These are phyloP conservation scores for Mortierella sp. DNA, from an alignment of 371 early-diverging fungal species.

Conservation along the genomic window DNA sequence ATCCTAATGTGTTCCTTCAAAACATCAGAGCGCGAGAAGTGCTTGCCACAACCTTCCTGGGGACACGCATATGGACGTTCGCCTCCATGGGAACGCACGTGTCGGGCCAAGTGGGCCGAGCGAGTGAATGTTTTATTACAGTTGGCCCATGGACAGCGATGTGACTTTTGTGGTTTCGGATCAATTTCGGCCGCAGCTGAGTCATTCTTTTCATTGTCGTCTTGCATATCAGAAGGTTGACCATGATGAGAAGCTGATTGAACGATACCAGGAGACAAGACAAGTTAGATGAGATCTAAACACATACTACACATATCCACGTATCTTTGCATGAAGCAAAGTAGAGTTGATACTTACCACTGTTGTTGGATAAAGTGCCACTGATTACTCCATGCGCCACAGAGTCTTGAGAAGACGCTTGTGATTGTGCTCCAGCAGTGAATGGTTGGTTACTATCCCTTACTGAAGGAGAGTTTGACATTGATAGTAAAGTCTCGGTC, in stretches of 20 bases:
- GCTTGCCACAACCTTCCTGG: conserved; percentile 52
- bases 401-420: neutral
- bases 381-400: neutral
- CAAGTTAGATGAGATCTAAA: neutral
- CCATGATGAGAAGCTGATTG: neutral
- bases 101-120: conserved; percentile 52
- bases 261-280: neutral
- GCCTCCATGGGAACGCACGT: conserved; percentile 57
- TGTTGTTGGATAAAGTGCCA: neutral
- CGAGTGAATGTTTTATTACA: conserved; percentile 56
- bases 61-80: conserved; percentile 53
- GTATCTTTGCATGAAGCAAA: neutral
- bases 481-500: neutral
- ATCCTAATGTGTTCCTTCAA: conserved; percentile 56
- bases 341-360: neutral
- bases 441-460: neutral
- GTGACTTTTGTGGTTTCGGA: conserved; percentile 45
- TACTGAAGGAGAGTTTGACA: neutral
- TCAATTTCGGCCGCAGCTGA: conserved; percentile 9
- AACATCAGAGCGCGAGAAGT: conserved; percentile 53
- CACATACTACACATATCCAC: neutral
- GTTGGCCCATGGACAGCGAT: conserved; percentile 53
- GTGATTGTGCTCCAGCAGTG: neutral
- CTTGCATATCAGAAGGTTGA: conserved; percentile 15
- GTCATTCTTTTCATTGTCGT: conserved; percentile 23